phyloP scores from a whole-genome alignment of 2,329 filamentous ascomycete species.

The Tolypocladium ophioglossoides region DNA sequence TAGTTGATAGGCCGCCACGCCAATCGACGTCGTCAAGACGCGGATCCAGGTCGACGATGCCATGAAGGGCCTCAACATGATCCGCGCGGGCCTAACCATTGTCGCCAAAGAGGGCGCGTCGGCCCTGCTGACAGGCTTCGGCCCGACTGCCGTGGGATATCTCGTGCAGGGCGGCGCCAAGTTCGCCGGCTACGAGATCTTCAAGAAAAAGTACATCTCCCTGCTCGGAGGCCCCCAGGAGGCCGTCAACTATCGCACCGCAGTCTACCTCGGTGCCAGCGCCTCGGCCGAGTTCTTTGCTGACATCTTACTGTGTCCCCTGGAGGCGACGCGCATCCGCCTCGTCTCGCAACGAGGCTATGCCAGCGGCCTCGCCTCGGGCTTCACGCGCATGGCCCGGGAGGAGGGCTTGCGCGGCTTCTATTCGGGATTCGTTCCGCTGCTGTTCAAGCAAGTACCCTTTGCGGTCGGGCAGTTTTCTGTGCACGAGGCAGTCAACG shows the following conservation, averaged over 20 bases:
- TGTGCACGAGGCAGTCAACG: conserved; percentile 80
- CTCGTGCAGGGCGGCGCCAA: conserved; percentile 85
- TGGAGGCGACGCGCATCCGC: conserved; percentile 72
- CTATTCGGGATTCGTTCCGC: conserved; percentile 83
- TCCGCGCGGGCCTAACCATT: conserved; percentile 69
- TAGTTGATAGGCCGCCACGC: conserved; percentile 35
- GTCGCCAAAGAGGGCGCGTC: conserved; percentile 68
- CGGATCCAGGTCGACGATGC: conserved; percentile 81
- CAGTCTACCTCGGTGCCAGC: conserved; percentile 62
- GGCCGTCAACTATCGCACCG: conserved; percentile 34
- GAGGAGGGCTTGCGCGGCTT: conserved; percentile 72
- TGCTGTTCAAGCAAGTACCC: conserved; percentile 81
- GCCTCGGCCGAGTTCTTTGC: conserved; percentile 62
- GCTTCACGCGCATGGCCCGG: conserved; percentile 64
- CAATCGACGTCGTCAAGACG: conserved; percentile 71
- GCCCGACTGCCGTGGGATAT: conserved; percentile 78
- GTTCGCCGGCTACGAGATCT: conserved; percentile 88
- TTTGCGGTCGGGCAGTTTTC: conserved; percentile 95
- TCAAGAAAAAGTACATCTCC: conserved; percentile 81
- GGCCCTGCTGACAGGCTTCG: conserved; percentile 73
- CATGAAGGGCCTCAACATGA: conserved; percentile 76
- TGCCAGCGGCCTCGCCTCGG: conserved; percentile 58
- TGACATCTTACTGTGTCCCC: conserved; percentile 77
- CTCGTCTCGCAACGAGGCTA: conserved; percentile 76
- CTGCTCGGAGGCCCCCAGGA: conserved; percentile 42